phyloP scores from a whole-genome alignment of 345 rosid species.

The Eutrema japonicum region DNA sequence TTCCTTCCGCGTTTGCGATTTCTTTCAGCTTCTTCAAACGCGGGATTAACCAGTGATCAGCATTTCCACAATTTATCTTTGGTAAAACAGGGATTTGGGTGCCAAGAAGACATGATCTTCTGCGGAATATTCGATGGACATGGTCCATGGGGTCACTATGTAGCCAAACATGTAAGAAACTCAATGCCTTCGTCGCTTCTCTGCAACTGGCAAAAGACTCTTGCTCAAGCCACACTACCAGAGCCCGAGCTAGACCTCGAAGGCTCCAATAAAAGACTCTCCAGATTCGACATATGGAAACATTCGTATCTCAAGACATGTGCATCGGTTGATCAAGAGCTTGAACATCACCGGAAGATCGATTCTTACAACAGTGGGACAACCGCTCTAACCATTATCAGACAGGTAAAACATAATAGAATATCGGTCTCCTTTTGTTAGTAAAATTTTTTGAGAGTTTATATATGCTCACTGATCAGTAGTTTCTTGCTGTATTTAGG shows the following conservation, averaged over 20 bases:
- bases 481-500: conserved; percentile 51
- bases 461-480: conserved; percentile 18
- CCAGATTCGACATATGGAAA: conserved; percentile 72
- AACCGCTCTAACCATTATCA: conserved; percentile 79
- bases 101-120: conserved; percentile 88
- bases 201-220: conserved; percentile 85
- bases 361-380: conserved; percentile 89
- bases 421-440: background rate
- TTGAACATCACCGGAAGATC: conserved; percentile 65
- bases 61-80: background rate
- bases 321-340: conserved; percentile 78
- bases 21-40: conserved; percentile 7
- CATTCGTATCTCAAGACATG: conserved; percentile 81
- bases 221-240: conserved; percentile 54
- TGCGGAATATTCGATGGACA: conserved; percentile 99
- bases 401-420: conserved; percentile 62
- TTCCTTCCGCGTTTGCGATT: background rate
- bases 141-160: conserved; percentile 97
- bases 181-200: conserved; percentile 75
- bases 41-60: background rate
- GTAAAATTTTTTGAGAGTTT: background rate
- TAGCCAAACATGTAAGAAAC: conserved; percentile 78
- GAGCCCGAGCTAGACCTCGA: conserved; percentile 50
- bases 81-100: conserved; percentile 71
- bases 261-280: conserved; percentile 51